Conservation (phyloP, 2,329 filamentous ascomycete genomes). For the Cladosporium cucumerinum region DNA sequence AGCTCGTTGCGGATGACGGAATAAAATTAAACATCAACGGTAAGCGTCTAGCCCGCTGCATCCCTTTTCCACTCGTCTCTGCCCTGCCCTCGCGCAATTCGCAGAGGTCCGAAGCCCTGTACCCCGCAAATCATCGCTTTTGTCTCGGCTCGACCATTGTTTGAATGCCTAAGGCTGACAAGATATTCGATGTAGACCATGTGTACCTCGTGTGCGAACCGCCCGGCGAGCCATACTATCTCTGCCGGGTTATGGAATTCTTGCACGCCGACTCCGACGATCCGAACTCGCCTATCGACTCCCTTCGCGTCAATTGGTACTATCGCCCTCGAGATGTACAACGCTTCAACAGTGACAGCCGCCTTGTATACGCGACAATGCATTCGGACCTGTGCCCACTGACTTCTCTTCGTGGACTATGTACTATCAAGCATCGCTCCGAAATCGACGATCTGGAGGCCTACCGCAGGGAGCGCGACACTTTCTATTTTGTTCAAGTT, state of each 20-base stretch:
- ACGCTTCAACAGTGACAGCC: conserved; percentile 84
- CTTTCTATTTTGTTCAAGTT: conserved; percentile 95
- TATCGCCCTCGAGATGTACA: conserved; percentile 95
- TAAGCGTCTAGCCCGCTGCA: conserved; percentile 47
- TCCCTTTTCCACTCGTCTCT: conserved; percentile 5
- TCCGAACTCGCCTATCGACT: conserved; percentile 69
- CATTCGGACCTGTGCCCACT: conserved; percentile 95
- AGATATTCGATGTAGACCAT: conserved; percentile 60
- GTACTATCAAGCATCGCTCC: conserved; percentile 80
- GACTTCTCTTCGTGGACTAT: conserved; percentile 89
- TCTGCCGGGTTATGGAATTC: conserved; percentile 98
- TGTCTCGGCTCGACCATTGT: not conserved
- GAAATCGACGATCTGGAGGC: conserved; percentile 80
- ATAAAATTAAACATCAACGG: conserved; percentile 80
- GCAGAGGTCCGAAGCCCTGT: conserved; percentile 23
- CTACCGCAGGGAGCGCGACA: conserved; percentile 79
- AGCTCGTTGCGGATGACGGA: conserved; percentile 85
- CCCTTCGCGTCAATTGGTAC: conserved; percentile 95
- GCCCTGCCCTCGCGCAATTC: conserved; percentile 3
- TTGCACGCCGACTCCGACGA: conserved; percentile 73
- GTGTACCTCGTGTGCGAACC: conserved; percentile 97
- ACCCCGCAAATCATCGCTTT: conserved; percentile 22
- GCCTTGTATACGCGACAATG: conserved; percentile 93
- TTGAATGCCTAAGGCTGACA: conserved; percentile 26
- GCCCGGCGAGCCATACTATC: conserved; percentile 94